Evolutionary conservation across 495 filamentous ascomycete genomes (phyloP).

Genomic region (Xylaria venustula): DNA sequence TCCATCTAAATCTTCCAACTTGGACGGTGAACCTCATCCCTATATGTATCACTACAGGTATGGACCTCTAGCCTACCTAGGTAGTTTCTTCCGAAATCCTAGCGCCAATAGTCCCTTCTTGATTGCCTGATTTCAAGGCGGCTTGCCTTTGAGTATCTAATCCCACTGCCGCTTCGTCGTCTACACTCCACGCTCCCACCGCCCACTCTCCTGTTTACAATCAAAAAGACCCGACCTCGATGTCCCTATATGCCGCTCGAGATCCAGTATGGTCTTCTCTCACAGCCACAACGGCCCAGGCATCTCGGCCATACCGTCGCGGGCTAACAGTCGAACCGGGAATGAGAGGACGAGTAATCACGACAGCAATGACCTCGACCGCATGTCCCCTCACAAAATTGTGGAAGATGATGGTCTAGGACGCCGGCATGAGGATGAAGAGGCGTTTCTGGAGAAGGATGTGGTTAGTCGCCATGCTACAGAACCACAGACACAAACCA

Average conservation of each 20-base stretch:
- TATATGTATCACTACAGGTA: not conserved
- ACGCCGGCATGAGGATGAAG: slow-evolving; percentile 36
- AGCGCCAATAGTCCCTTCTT: not conserved
- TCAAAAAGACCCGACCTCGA: not conserved
- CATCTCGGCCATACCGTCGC: slow-evolving; percentile 37
- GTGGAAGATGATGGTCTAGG: slow-evolving; percentile 27
- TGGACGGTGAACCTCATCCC: not conserved
- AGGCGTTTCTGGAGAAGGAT: slow-evolving; percentile 29
- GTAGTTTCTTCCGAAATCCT: not conserved
- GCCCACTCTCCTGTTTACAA: not conserved
- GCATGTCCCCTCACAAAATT: too few species aligned
- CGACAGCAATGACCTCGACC: slow-evolving; percentile 24
- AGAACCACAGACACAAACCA: slow-evolving; percentile 18
- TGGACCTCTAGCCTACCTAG: not conserved
- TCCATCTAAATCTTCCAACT: too few species aligned
- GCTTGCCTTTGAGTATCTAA: not conserved
- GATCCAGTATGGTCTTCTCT: slow-evolving; percentile 22
- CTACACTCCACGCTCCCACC: not conserved
- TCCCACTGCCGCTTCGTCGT: not conserved
- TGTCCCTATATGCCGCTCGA: slow-evolving; percentile 15
- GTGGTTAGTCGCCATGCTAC: slow-evolving; percentile 17
- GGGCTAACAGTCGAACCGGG: slow-evolving; percentile 26
- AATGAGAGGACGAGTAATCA: slow-evolving; percentile 22
- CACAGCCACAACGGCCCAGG: slow-evolving; percentile 23
- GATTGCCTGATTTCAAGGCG: not conserved